phyloP scores from a whole-genome alignment of 148 eudicot species.

The Amaranthus palmeri region DNA sequence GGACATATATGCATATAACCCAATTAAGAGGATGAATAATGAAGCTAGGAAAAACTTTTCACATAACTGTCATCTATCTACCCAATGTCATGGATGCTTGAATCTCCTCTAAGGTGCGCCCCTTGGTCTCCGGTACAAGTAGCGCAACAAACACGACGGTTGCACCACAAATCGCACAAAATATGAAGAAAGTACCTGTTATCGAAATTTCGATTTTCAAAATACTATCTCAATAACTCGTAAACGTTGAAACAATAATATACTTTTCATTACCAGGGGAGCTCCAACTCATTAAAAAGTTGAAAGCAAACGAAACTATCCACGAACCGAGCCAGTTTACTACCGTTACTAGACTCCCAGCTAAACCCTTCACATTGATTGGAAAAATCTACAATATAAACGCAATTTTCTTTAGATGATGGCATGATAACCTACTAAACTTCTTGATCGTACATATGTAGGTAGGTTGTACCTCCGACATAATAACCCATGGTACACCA shows the following conservation, averaged over 20 bases:
- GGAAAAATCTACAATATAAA: slow-evolving; percentile 67
- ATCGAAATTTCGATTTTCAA: background rate
- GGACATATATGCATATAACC: too few relatives aligned
- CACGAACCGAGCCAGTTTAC: slow-evolving; percentile 81
- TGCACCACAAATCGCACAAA: slow-evolving; percentile 42
- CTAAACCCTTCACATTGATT: slow-evolving; percentile 71
- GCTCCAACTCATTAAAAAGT: slow-evolving; percentile 73
- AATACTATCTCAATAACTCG: background rate
- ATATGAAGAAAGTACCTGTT: slow-evolving; percentile 80
- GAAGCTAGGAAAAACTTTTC: too few relatives aligned
- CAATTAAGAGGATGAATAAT: too few relatives aligned
- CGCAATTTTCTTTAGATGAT: background rate
- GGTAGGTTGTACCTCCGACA: slow-evolving; percentile 71
- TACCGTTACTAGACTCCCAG: slow-evolving; percentile 85
- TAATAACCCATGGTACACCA: slow-evolving; percentile 84
- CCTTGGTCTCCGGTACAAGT: slow-evolving; percentile 95
- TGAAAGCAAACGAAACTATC: slow-evolving; percentile 74
- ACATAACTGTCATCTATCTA: background rate
- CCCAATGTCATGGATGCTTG: slow-evolving; percentile 56
- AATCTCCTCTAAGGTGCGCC: slow-evolving; percentile 81
- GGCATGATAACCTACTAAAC: background rate
- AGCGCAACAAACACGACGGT: slow-evolving; percentile 56
- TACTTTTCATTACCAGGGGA: slow-evolving; percentile 44
- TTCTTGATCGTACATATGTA: background rate
- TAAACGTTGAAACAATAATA: background rate